A percentile compares a stretch with the other conserved stretches of the same genome.
phyloP scores from a whole-genome alignment of 306 rosid species.

The Pueraria montana region DNA sequence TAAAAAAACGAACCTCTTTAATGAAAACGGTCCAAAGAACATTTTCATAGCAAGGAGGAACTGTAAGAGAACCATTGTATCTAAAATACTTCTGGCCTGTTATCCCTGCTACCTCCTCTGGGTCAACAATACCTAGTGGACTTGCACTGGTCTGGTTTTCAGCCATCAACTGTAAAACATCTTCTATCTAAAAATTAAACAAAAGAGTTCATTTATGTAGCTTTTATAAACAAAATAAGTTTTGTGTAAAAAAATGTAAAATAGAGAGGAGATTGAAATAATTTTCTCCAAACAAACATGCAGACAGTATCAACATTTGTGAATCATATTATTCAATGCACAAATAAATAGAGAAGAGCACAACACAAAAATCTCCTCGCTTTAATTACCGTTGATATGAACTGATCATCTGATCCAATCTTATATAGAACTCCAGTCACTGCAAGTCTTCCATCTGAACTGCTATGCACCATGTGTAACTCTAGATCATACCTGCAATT shows the following conservation, averaged over 20 bases:
- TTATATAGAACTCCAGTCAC: background rate
- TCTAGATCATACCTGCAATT: slow-evolving; percentile 15
- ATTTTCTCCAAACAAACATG: background rate
- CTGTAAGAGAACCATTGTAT: slow-evolving; percentile 5
- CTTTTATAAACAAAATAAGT: too few relatives aligned
- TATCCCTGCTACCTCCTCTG: background rate
- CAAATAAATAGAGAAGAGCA: background rate
- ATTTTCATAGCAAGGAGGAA: background rate
- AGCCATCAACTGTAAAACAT: background rate
- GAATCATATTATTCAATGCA: background rate
- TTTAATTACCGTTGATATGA: background rate
- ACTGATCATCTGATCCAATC: background rate
- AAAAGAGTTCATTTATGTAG: background rate
- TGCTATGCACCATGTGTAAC: background rate
- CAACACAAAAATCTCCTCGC: background rate
- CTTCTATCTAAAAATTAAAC: background rate
- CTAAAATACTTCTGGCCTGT: background rate
- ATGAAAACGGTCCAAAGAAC: background rate
- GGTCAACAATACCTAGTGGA: background rate
- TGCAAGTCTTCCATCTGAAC: background rate
- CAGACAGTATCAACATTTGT: background rate
- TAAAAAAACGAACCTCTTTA: background rate
- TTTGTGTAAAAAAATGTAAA: too few relatives aligned
- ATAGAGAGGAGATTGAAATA: too few relatives aligned
- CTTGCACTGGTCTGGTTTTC: background rate